A percentile compares a stretch with the other conserved stretches of the same genome.
phyloP scores from a whole-genome alignment of 2,329 filamentous ascomycete species.

The Alternaria longipes region DNA sequence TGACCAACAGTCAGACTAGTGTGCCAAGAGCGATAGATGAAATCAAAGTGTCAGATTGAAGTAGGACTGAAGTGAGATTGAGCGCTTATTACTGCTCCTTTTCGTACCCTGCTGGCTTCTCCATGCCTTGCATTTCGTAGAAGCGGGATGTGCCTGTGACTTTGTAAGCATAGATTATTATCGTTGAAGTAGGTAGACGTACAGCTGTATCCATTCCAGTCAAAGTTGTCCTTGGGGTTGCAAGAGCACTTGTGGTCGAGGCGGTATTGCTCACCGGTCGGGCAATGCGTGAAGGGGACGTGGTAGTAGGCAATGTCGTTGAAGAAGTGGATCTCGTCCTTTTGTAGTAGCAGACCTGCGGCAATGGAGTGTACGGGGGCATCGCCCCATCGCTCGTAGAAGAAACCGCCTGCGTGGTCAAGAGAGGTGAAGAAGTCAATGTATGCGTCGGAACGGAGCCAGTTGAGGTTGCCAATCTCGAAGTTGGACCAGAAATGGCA shows the following conservation, averaged over 20 bases:
- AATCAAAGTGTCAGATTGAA: constrained; percentile 11
- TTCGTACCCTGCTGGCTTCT: constrained; percentile 88
- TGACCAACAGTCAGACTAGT: constrained; percentile 35
- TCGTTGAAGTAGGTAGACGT: constrained; percentile 54
- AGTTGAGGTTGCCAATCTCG: constrained; percentile 91
- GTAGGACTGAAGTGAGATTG: constrained; percentile 20
- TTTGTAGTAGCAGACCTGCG: constrained; percentile 84
- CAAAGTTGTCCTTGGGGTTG: constrained; percentile 96
- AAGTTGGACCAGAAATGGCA: constrained; percentile 99
- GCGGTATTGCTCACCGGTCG: constrained; percentile 84
- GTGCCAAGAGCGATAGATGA: constrained; percentile 11
- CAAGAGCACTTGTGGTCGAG: constrained; percentile 91
- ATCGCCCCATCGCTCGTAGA: constrained; percentile 98
- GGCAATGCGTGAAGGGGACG: constrained; percentile 97
- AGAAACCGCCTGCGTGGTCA: constrained; percentile 93
- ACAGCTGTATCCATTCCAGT: constrained; percentile 99
- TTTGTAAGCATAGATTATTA: constrained; percentile 18
- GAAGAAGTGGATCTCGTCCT: constrained; percentile 97
- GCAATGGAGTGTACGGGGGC: constrained; percentile 98
- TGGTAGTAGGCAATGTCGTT: constrained; percentile 99
- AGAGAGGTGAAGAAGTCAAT: constrained; percentile 89
- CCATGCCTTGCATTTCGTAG: constrained; percentile 81
- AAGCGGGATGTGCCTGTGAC: constrained; percentile 85
- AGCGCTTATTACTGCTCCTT: constrained; percentile 64
- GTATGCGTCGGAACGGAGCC: constrained; percentile 90